Base-by-base conservation (phyloP, 768 basidiomycete species). In the Dacryopinax primogenitus region DNA sequence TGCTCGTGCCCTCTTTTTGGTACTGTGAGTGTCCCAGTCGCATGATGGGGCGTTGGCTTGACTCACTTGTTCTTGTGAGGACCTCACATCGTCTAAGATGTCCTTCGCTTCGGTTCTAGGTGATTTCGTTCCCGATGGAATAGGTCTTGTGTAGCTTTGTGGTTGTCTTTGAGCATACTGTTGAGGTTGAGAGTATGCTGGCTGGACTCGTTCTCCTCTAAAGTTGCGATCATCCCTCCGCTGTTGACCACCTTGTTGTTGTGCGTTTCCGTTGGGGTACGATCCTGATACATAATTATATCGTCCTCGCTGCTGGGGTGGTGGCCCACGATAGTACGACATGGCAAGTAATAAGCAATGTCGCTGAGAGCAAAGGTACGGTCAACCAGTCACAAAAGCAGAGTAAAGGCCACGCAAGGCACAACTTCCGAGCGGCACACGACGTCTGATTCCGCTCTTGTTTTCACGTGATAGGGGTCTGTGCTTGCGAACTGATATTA, bases 401-500 rank as follows among this genome's bases (percentile, higher is more conserved):
- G n/a, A n/a, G n/a, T n/a, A n/a, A n/a, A n/a, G n/a, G n/a, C n/a
- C n/a, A n/a, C n/a, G n/a, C n/a, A n/a, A n/a, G n/a, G n/a, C n/a
- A n/a, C 37, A 39, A 39, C 37, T n/a, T 39, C 12, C 37, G 37
- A 39, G n/a, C n/a, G 37, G 37, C 11, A 39, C 4, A 30, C 15
- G 26, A 23, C 51, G 26, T 26, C 51, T 21, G 23, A 15, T 30
- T 26, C 11, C 11, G 15, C 26, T 32, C 51, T 9, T 15, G 32
- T 28, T n/a, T 58, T 58, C 51, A 58, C 51, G 51, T 58, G 51
- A 11, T 58, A 58, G 51, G 51, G 51, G 51, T 58, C 51, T 39
- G 11, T 39, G 37, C 37, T n/a, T 11, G 37, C 37, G 12, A 18
- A 18, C 9, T 37, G 11, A 37, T 9, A 18, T 37, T 37, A 9